These are phyloP conservation scores for Parvularia atlantis DNA, from an alignment of 78 protist species.

Conservation along the genomic window DNA sequence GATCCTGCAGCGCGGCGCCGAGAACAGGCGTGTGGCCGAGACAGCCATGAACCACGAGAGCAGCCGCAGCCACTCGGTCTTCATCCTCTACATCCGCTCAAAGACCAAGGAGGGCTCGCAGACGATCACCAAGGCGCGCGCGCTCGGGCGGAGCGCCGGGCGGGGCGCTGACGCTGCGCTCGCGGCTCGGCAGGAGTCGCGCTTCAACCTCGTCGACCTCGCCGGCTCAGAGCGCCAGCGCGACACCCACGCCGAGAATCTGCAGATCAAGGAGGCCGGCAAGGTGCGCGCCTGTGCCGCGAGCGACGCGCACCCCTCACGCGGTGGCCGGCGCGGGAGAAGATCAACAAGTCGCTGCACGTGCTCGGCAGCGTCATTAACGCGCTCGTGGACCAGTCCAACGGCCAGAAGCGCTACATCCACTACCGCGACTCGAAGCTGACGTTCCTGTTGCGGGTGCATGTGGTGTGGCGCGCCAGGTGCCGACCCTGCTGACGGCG, in stretches of 20 bases:
- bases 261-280: neutral
- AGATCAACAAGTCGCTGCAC: neutral
- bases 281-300: neutral
- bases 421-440: conserved; percentile 25
- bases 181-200: no score
- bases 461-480: neutral
- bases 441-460: conserved; percentile 4
- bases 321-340: neutral
- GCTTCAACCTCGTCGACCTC: conserved; percentile 11
- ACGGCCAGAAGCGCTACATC: conserved; percentile 9
- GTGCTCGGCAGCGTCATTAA: conserved; percentile 6
- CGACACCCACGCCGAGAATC: neutral
- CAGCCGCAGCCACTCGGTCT: conserved; percentile 38
- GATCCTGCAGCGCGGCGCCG: neutral
- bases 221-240: conserved; percentile 20
- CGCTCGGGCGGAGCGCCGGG: no score
- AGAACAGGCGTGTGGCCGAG: conserved; percentile 6
- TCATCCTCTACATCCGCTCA: conserved; percentile 9
- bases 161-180: no score
- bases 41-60: conserved; percentile 20
- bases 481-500: neutral
- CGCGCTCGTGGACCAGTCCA: neutral
- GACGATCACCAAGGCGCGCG: neutral
- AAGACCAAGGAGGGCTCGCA: neutral
- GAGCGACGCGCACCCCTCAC: neutral